phyloP scores from a whole-genome alignment of 371 early-diverging fungal species.

The Circinella umbellata region DNA sequence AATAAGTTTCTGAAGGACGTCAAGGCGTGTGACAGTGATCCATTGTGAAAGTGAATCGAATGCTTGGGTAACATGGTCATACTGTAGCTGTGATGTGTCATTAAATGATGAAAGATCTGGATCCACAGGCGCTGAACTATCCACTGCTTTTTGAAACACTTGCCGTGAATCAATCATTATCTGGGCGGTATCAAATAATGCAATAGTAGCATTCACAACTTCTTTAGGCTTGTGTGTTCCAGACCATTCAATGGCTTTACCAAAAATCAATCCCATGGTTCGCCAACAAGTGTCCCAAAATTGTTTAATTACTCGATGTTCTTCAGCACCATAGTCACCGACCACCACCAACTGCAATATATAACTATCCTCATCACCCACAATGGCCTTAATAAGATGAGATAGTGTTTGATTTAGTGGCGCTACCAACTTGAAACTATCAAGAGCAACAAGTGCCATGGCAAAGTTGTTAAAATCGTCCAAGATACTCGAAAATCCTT shows the following conservation, averaged over 20 bases:
- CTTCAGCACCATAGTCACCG: constrained; percentile 17
- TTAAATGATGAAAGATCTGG: neutral
- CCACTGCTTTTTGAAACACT: constrained; percentile 29
- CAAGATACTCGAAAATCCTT: constrained; percentile 27
- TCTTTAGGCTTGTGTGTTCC: constrained; percentile 32
- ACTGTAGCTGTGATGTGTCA: constrained; percentile 16
- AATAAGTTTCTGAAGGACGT: constrained; percentile 37
- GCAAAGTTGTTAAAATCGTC: constrained; percentile 33
- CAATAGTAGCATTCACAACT: constrained; percentile 34
- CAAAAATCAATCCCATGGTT: constrained; percentile 29
- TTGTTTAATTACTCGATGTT: constrained; percentile 25
- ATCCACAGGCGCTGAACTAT: constrained; percentile 13
- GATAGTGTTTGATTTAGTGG: constrained; percentile 14
- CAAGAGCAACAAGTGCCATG: constrained; percentile 16
- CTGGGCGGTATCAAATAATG: constrained; percentile 34
- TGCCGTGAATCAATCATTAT: constrained; percentile 28
- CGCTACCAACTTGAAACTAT: constrained; percentile 25
- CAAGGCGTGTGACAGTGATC: constrained; percentile 47
- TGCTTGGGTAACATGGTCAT: constrained; percentile 21
- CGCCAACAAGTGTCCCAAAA: constrained; percentile 49
- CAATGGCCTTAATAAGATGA: constrained; percentile 13
- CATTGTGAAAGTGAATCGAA: constrained; percentile 48
- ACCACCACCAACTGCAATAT: constrained; percentile 15
- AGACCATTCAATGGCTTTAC: constrained; percentile 39
- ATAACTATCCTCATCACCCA: constrained; percentile 26